These are phyloP conservation scores for Farysia itapuensis DNA, from an alignment of 1,284 basidiomycete species.

Conservation along the genomic window DNA sequence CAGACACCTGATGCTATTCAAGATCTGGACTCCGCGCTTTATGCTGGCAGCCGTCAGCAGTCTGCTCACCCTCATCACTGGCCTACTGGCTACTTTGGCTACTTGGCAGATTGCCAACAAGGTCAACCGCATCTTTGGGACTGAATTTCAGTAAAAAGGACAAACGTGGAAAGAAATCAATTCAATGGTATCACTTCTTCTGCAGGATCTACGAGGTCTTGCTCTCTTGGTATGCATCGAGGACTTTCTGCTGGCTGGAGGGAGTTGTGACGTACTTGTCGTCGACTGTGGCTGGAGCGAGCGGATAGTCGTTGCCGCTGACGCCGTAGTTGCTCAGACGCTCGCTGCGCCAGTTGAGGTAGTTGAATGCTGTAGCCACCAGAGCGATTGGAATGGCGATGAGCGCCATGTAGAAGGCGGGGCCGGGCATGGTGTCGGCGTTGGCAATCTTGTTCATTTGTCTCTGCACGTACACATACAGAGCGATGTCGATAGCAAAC, in stretches of 20 bases:
- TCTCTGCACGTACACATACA: constrained; percentile 18
- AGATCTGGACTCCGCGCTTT: constrained; percentile 92
- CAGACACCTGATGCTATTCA: constrained; percentile 98
- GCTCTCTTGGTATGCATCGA: constrained; percentile 23
- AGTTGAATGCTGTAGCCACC: constrained; percentile 1
- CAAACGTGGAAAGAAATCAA: no score
- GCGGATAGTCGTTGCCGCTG: constrained; percentile 10
- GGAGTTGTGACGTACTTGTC: constrained; percentile 4
- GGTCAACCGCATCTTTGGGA: constrained; percentile 37
- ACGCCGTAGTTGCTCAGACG: constrained; percentile 3
- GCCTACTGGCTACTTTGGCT: constrained; percentile 53
- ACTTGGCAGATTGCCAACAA: constrained; percentile 37
- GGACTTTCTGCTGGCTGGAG: constrained; percentile 16
- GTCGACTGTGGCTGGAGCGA: background rate
- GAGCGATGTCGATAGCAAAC: constrained; percentile 25
- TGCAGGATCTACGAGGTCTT: constrained; percentile 1
- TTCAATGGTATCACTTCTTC: no score
- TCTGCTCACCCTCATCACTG: constrained; percentile 62
- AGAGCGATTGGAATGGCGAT: constrained; percentile 15
- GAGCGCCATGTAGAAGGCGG: constrained; percentile 34
- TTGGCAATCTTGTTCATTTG: constrained; percentile 11
- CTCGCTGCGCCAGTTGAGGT: constrained; percentile 15
- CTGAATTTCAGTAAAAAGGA: constrained; percentile 19
- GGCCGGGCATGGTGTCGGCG: constrained; percentile 8
- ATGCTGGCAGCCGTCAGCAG: constrained; percentile 70